Conservation (phyloP, 129 eudicot species). For the Solidago caesia region DNA sequence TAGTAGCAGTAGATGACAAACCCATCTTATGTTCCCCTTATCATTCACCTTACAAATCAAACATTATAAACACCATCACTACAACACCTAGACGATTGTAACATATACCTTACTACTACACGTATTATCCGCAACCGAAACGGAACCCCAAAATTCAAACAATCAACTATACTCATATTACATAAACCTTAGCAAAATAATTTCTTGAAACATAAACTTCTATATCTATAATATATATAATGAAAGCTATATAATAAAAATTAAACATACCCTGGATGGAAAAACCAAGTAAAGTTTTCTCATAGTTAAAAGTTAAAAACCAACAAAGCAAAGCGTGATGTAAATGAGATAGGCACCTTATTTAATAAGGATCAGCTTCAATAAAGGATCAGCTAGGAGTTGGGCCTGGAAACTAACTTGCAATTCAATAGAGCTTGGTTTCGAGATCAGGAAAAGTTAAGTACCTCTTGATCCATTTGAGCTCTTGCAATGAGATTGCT, state of each 20-base stretch:
- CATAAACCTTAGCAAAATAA: background rate
- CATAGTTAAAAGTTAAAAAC: no score
- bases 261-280: no score
- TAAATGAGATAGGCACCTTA: no score
- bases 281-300: no score
- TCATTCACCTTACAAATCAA: conserved; percentile 34
- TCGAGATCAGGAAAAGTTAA: conserved; percentile 26
- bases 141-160: background rate
- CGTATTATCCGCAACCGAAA: background rate
- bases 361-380: no score
- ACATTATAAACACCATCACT: background rate
- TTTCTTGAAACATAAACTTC: no score
- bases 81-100: background rate
- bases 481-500: conserved; percentile 18
- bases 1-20: conserved; percentile 45
- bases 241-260: no score
- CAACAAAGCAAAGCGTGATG: no score
- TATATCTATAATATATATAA: no score
- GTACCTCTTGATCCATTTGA: background rate
- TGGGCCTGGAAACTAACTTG: no score
- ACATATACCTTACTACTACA: background rate
- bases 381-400: no score
- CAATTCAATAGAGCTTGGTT: conserved; percentile 21
- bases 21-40: conserved; percentile 54
- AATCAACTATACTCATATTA: background rate